Base-by-base conservation (phyloP, 108 stramenopile species). In the Fistulifera solaris region DNA sequence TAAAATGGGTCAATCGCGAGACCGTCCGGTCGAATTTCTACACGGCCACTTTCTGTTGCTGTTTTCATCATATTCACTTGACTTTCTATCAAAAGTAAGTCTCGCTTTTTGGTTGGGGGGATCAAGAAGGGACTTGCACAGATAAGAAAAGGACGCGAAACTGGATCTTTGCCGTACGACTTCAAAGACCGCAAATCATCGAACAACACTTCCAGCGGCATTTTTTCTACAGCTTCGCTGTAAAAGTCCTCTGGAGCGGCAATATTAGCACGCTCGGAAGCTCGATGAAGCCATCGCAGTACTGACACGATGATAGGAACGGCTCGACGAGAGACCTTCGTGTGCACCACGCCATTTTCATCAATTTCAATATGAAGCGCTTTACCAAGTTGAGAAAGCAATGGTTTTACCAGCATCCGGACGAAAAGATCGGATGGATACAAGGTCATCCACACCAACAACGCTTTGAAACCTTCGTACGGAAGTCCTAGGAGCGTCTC, bases 1-100 rank as follows among this genome's bases (percentile, higher is more conserved):
- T 68, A 83, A 52, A 67, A 87, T 8, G 85, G 81, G 16, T 81
- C 52, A 49, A 85, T 56, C n/a, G 38, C 63, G 16, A 71, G 67
- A 13, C 31, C 31, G 68, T 59, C 28, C 77, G 54, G 55, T 35
- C 54, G 46, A 38, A 50, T 54, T 51, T 49, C 43, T 25, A 76
- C 49, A 53, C 72, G 27, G 46, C 54, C 55, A 45, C 62, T 39
- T 48, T 56, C 11, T 1, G 40, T 48, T 46, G 77, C 77, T 10
- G 77, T 73, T 40, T 76, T 64, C 26, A 75, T 56, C 76, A 80
- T 80, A 5, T 77, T 59, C n/a, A 87, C 38, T 61, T 83, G 76
- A 27, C 63, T 65, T 48, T 87, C 81, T 47, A 87, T 78, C 52
- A 77, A 69, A 1, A 87, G 61, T 48, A 87, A 56, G 52, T 80